Base-by-base conservation (phyloP, 208 protist species). In the Trypanosoma scelopori region DNA sequence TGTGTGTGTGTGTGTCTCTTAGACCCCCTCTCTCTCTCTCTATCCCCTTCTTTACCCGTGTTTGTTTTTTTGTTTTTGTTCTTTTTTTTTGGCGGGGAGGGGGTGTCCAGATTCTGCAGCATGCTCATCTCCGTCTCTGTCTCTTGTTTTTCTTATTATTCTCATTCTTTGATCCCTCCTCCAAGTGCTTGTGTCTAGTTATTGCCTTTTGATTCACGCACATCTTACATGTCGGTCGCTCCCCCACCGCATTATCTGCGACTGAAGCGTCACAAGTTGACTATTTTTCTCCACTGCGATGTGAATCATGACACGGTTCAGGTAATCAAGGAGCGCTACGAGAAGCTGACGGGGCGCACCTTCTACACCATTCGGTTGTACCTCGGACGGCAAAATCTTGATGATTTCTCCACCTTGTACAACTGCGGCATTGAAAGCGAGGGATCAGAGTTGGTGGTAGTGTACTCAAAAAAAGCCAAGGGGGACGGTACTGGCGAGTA, bases 221-320 rank as follows among this genome's bases (percentile, higher is more conserved):
- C 15, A 49, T 48, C 28, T 20, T 66, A 47, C 6, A 74, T 74
- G 41, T 67, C 56, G n/a, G 49, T 69, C 28, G 20, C 65, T n/a
- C 22, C 58, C 1, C 86, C 84, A 3, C 76, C 83, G 6, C 90
- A 93, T 65, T 95, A 93, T 63, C 48, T 95, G 37, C 82, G 87
- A 1, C 73, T 95, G 25, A 85, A 79, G 71, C 85, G 87, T 5
- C 78, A 91, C 65, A 79, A 86, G n/a, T 70, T 81, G 18, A 92
- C 85, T 15, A 86, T 96, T 35, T 96, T 96, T 67, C 60, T 96
- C 39, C 87, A 92, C 76, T 96, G 91, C 61, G 91, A 96, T 65
- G 86, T 96, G 32, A 82, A 93, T 60, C 86, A 89, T 50, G 91
- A 96, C 70, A 94, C 91, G 2, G 87, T 96, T 65, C 91, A 94